phyloP scores from a whole-genome alignment of 129 eudicot species.

The Flaveria brownii region DNA sequence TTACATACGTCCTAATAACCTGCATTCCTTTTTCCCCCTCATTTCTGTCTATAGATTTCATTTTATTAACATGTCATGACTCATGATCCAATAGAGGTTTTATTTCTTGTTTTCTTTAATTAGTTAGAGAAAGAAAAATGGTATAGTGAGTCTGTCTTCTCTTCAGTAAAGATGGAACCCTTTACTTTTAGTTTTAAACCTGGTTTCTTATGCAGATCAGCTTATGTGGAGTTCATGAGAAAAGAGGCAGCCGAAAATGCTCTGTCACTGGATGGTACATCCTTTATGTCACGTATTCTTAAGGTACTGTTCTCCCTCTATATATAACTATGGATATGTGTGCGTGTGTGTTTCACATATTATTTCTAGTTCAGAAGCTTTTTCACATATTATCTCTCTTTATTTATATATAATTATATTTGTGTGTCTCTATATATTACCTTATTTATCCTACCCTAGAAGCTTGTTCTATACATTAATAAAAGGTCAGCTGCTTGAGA shows the following conservation, averaged over 20 bases:
- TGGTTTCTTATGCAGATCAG: slow-evolving; percentile 61
- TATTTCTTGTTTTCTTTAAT: not conserved
- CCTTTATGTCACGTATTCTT: slow-evolving; percentile 92
- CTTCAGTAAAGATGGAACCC: not conserved
- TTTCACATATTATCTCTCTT: not conserved
- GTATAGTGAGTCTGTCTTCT: not conserved
- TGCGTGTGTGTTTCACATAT: not conserved
- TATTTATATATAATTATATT: not conserved
- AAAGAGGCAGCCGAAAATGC: slow-evolving; percentile 87
- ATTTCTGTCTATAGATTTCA: not conserved
- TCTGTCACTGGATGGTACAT: slow-evolving; percentile 79
- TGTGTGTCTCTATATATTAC: not conserved
- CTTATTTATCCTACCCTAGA: not conserved
- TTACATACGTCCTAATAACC: not conserved
- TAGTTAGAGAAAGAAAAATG: not conserved
- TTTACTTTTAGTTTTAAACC: slow-evolving; percentile 10
- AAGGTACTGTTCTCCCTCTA: slow-evolving; percentile 49
- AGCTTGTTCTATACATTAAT: not conserved
- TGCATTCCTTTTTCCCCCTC: not conserved
- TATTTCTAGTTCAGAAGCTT: not conserved
- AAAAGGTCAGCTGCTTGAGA: slow-evolving; percentile 4
- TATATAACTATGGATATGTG: not conserved
- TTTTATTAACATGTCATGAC: not conserved
- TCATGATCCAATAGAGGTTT: not conserved
- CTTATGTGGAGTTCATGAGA: slow-evolving; percentile 81